Evolutionary conservation across 2,329 filamentous ascomycete species (phyloP).

Genomic region (Arachnopeziza araneosa): DNA sequence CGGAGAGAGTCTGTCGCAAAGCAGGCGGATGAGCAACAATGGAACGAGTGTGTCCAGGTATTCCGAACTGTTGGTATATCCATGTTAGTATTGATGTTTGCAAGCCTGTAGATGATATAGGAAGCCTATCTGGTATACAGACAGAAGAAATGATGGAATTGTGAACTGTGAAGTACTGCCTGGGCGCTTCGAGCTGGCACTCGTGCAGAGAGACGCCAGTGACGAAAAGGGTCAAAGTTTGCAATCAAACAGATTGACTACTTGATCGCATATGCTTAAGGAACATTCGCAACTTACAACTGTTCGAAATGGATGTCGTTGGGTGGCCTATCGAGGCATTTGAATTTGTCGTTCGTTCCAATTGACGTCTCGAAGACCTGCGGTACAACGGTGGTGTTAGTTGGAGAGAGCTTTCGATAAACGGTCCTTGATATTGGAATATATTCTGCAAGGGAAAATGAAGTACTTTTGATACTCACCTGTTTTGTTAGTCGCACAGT

Average conservation of each 20-base stretch:
- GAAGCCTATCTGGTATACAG: slow-evolving; percentile 22
- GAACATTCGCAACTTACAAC: slow-evolving; percentile 28
- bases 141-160: slow-evolving; percentile 25
- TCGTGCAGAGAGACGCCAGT: slow-evolving; percentile 15
- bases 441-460: slow-evolving; percentile 7
- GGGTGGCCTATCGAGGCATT: slow-evolving; percentile 31
- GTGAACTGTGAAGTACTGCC: slow-evolving; percentile 12
- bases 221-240: slow-evolving; percentile 8
- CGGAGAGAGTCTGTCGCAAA: slow-evolving; percentile 24
- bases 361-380: slow-evolving; percentile 23
- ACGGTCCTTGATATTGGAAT: slow-evolving; percentile 8
- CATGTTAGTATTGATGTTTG: slow-evolving; percentile 19
- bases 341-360: slow-evolving; percentile 25
- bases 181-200: slow-evolving; percentile 24
- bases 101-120: slow-evolving; percentile 16
- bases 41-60: slow-evolving; percentile 18
- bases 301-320: slow-evolving; percentile 26
- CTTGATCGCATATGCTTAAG: slow-evolving; percentile 30
- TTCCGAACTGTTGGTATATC: slow-evolving; percentile 15
- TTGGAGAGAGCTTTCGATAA: slow-evolving; percentile 9
- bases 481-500: slow-evolving; percentile 16
- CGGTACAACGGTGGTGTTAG: slow-evolving; percentile 19
- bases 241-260: slow-evolving; percentile 13
- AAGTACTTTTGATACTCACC: slow-evolving; percentile 20
- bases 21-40: slow-evolving; percentile 17